phyloP scores from a whole-genome alignment of 805 yeast species.

The Yamadazyma olivae region DNA sequence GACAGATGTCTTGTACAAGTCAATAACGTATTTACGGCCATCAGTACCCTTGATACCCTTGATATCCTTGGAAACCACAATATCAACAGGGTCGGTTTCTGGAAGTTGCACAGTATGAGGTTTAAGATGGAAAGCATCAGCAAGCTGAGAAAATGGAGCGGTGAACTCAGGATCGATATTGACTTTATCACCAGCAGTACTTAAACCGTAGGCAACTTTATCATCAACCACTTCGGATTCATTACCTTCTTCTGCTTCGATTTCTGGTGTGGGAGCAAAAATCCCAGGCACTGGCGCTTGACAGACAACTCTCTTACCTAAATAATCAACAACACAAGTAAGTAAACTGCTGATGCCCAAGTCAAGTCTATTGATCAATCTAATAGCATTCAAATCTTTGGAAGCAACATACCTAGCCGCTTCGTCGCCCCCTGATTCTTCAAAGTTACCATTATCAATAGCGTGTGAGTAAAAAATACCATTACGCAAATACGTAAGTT shows the following conservation, averaged over 20 bases:
- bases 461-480: conserved; percentile 87
- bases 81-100: conserved; percentile 43
- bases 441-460: conserved; percentile 59
- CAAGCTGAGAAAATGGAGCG: conserved; percentile 54
- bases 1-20: conserved; percentile 81
- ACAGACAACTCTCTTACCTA: conserved; percentile 84
- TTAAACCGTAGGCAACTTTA: conserved; percentile 71
- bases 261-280: conserved; percentile 45
- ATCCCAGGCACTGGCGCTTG: conserved; percentile 97
- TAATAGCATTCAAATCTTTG: conserved; percentile 76
- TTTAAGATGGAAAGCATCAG: conserved; percentile 76
- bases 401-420: conserved; percentile 80
- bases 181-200: conserved; percentile 55
- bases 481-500: conserved; percentile 70
- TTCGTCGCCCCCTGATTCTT: conserved; percentile 69
- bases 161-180: conserved; percentile 52
- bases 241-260: conserved; percentile 29
- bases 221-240: conserved; percentile 23
- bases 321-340: conserved; percentile 85
- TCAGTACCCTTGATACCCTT: conserved; percentile 88
- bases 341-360: conserved; percentile 67
- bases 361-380: conserved; percentile 64
- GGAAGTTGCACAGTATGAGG: conserved; percentile 38
- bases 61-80: conserved; percentile 70
- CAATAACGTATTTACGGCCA: conserved; percentile 79